These are phyloP conservation scores for Patellifolia procumbens DNA, from an alignment of 179 eudicot species.

Conservation along the genomic window DNA sequence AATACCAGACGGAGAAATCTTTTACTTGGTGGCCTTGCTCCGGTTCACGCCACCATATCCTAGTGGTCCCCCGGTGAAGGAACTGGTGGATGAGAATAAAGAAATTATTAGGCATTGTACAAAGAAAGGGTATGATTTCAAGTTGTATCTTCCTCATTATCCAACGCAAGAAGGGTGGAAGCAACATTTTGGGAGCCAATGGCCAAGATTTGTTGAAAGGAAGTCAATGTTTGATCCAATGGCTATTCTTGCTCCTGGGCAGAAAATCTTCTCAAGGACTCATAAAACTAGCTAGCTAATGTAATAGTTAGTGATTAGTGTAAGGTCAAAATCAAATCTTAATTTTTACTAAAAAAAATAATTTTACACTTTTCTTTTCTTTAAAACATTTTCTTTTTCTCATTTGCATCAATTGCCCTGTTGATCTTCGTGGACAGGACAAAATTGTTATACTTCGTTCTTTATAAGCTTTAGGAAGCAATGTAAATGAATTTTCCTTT, in stretches of 20 bases:
- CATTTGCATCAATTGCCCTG: constrained; percentile 12
- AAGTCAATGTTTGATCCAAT: constrained; percentile 66
- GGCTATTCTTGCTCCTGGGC: constrained; percentile 88
- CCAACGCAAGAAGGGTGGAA: constrained; percentile 61
- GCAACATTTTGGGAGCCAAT: constrained; percentile 67
- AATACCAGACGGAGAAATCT: constrained; percentile 68
- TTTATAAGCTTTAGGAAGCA: constrained; percentile 35
- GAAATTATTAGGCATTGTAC: constrained; percentile 55
- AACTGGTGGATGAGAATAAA: constrained; percentile 59
- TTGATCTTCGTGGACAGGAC: constrained; percentile 5
- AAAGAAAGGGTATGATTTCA: constrained; percentile 55
- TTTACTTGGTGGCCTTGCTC: constrained; percentile 78
- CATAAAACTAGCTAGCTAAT: constrained; percentile 15
- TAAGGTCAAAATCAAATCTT: constrained; percentile 16
- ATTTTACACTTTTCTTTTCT: not conserved
- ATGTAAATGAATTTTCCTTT: constrained; percentile 41
- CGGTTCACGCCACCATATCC: constrained; percentile 57
- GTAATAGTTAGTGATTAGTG: constrained; percentile 17
- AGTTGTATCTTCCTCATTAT: constrained; percentile 79
- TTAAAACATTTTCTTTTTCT: not conserved
- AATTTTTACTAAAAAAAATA: constrained; percentile 18
- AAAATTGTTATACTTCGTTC: constrained; percentile 25
- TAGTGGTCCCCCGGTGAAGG: constrained; percentile 45
- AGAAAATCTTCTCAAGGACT: constrained; percentile 64
- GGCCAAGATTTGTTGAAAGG: constrained; percentile 61